Conservation (phyloP, 1,139 yeast genomes). For the Lodderomyces beijingensis region DNA sequence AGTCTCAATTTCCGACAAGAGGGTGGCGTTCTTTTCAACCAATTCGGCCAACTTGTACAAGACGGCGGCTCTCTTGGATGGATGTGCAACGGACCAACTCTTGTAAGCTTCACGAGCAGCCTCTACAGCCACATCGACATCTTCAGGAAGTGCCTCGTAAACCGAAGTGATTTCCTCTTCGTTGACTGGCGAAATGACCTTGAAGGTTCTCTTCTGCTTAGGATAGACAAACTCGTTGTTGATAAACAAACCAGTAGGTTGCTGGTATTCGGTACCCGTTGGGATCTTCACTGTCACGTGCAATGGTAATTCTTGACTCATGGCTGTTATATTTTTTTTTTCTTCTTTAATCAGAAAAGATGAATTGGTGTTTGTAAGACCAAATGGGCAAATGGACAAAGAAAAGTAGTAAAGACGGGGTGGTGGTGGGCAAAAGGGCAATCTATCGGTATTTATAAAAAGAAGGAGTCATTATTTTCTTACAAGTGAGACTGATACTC, state of each 20-base stretch:
- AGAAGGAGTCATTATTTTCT: too few relatives aligned
- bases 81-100: constrained; percentile 30
- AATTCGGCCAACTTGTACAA: constrained; percentile 60
- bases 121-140: constrained; percentile 72
- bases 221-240: constrained; percentile 48
- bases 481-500: too few relatives aligned
- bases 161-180: constrained; percentile 64
- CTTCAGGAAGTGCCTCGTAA: constrained; percentile 61
- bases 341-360: too few relatives aligned
- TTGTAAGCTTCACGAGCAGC: constrained; percentile 73
- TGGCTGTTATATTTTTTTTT: too few relatives aligned
- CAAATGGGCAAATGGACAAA: too few relatives aligned
- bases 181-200: constrained; percentile 61
- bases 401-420: too few relatives aligned
- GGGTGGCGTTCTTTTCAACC: constrained; percentile 55
- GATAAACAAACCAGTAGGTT: constrained; percentile 59
- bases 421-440: too few relatives aligned
- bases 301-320: constrained; percentile 41
- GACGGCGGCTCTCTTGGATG: constrained; percentile 49
- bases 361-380: too few relatives aligned
- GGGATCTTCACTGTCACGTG: constrained; percentile 53
- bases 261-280: constrained; percentile 43
- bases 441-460: too few relatives aligned
- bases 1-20: constrained; percentile 65
- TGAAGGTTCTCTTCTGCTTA: constrained; percentile 51